Percentiles rank a stretch among this genome's conserved stretches.
phyloP scores from a whole-genome alignment of 345 rosid species.

The Alliaria petiolata region DNA sequence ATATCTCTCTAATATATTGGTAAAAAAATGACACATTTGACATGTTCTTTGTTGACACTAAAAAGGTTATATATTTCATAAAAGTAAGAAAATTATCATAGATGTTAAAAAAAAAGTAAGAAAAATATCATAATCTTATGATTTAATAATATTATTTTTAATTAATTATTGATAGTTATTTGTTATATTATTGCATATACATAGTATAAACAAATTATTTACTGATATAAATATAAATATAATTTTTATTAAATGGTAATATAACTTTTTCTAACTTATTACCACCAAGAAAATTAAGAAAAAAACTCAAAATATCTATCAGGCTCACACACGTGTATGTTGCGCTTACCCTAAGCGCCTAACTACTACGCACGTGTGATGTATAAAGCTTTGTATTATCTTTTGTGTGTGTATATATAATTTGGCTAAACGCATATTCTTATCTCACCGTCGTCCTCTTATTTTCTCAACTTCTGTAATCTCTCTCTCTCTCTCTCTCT shows the following conservation, averaged over 20 bases:
- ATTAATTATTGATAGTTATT: no score
- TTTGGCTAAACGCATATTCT: constrained; percentile 9
- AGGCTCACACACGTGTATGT: constrained; percentile 22
- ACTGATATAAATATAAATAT: neutral
- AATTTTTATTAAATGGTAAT: neutral
- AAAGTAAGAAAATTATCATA: no score
- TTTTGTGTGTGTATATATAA: neutral
- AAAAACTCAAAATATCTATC: neutral
- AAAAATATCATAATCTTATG: no score
- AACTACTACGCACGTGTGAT: constrained; percentile 15
- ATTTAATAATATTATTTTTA: no score
- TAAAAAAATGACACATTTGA: no score
- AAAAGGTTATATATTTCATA: no score
- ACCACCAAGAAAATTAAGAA: neutral
- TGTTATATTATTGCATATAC: neutral
- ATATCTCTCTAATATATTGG: no score
- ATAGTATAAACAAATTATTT: no score
- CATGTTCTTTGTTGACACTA: no score
- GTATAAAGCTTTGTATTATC: neutral
- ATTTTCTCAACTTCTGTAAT: neutral
- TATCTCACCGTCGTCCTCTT: constrained; percentile 20
- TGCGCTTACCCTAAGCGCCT: neutral
- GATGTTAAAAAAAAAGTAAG: no score
- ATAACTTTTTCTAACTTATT: neutral
- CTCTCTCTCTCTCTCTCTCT: neutral